Evolutionary conservation across 768 basidiomycete genomes (phyloP).

Genomic region (Boletus fagicola): DNA sequence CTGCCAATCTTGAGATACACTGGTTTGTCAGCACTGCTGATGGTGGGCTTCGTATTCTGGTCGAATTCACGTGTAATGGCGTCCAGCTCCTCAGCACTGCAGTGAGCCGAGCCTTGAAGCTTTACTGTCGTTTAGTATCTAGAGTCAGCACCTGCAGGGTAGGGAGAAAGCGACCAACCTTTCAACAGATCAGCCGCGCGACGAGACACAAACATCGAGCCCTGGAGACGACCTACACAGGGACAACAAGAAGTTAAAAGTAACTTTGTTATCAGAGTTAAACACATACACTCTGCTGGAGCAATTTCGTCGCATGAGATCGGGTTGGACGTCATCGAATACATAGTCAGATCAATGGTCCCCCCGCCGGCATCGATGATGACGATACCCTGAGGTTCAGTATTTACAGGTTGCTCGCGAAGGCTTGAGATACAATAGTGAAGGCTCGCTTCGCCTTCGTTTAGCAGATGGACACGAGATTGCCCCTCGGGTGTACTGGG

Average conservation of each 20-base stretch:
- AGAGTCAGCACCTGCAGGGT: background rate
- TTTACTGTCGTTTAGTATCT: constrained; percentile 2
- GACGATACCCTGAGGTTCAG: constrained; percentile 34
- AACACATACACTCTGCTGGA: constrained; percentile 27
- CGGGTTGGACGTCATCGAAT: constrained; percentile 22
- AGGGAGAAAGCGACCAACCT: constrained; percentile 21
- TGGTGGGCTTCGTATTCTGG: constrained; percentile 3
- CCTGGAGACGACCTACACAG: constrained; percentile 41
- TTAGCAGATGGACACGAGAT: constrained; percentile 21
- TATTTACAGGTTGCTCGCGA: background rate
- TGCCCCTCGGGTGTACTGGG: constrained; percentile 5
- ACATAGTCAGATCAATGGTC: constrained; percentile 38
- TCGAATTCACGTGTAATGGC: constrained; percentile 5
- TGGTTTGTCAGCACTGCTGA: background rate
- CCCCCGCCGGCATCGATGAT: constrained; percentile 45
- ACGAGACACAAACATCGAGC: constrained; percentile 47
- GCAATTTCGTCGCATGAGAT: constrained; percentile 33
- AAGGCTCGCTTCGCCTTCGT: constrained; percentile 26
- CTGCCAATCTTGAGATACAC: constrained; percentile 2
- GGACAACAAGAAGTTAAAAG: background rate
- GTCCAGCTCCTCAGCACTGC: background rate
- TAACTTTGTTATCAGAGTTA: background rate
- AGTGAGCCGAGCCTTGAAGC: constrained; percentile 2
- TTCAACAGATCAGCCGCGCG: constrained; percentile 36
- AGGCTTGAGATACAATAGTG: constrained; percentile 43